Evolutionary conservation across 2,329 filamentous ascomycete genomes (phyloP), one percentile per base, ranked within the genome.

Genomic region (Davidsoniella virescens): DNA sequence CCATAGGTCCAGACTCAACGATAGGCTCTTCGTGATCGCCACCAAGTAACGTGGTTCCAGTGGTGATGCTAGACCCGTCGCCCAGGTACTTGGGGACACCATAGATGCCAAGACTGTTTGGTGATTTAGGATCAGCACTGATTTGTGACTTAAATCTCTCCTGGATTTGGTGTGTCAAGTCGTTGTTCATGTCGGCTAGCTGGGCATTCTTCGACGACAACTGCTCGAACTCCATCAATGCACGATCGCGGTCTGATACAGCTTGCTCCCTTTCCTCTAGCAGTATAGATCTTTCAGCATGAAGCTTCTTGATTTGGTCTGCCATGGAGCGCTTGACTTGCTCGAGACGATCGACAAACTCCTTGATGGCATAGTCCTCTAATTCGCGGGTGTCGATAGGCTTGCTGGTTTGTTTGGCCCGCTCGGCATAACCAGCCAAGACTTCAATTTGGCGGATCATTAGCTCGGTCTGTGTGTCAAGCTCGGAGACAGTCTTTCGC

Each of bases 381-480:
- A 96, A 70, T 58, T 86, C 82, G 14, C 78, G 76, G 26, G 90
- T 71, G 59, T 96, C 86, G 53, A 96, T 70, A 5, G 86, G 80
- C 49, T 82, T 78, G 60, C 84, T 84, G 44, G 76, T 84, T 55
- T 86, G 81, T 66, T 94, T 95, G 50, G 87, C 87, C 48, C 78
- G 78, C 61, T 90, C 84, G 17, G 95, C 79, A 61, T 92, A 90
- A 43, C 88, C 86, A 3, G 87, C 88, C 59, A 95, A 75, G 37
- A 90, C 82, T 60, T 94, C 87, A 16, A 96, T 71, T 63, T 96
- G 87, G 39, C 85, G 82, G 59, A 96, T 85, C 66, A 94, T 90
- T 63, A 96, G 88, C 65, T 96, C 90, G 47, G 87, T 87, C 65
- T 95, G 87, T 0, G 88, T 90, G 62, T 96, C 90, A 47, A 96